Conservation (phyloP, 2,329 filamentous ascomycete species). For the Fusarium agapanthi region DNA sequence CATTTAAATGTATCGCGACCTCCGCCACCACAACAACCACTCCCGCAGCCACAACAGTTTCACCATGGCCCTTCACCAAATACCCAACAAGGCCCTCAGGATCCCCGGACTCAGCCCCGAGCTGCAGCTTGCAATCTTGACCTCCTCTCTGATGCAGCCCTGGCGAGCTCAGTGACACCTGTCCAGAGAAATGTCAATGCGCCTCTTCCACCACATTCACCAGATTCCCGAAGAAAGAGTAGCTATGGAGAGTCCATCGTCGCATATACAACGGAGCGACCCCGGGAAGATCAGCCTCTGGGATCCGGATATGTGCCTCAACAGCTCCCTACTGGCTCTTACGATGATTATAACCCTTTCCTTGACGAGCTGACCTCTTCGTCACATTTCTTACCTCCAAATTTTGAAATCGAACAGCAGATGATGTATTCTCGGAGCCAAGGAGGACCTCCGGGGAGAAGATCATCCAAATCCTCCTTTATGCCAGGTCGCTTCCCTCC, state of each 20-base stretch:
- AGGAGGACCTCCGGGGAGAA: constrained; percentile 51
- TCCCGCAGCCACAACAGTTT: constrained; percentile 47
- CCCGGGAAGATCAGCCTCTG: constrained; percentile 57
- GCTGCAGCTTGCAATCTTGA: constrained; percentile 65
- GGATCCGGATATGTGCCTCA: constrained; percentile 48
- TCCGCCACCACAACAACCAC: constrained; percentile 41
- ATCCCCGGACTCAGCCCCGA: constrained; percentile 57
- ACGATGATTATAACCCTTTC: constrained; percentile 68
- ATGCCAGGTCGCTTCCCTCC: constrained; percentile 65
- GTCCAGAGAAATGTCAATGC: constrained; percentile 61
- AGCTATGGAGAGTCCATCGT: constrained; percentile 58
- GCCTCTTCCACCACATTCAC: constrained; percentile 51
- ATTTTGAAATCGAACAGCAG: constrained; percentile 63
- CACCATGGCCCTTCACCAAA: constrained; percentile 49
- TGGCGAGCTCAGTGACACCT: constrained; percentile 63
- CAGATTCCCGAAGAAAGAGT: constrained; percentile 55
- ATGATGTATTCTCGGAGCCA: constrained; percentile 60
- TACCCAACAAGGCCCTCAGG: constrained; percentile 54
- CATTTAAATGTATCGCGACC: constrained; percentile 41
- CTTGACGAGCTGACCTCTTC: constrained; percentile 65
- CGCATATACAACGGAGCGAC: constrained; percentile 56
- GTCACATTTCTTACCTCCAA: constrained; percentile 64
- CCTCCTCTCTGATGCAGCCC: constrained; percentile 67
- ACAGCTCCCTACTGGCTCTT: constrained; percentile 47
- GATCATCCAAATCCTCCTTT: constrained; percentile 57